These are phyloP conservation scores for Yarrowia sp. DNA, from an alignment of 805 yeast species.

Conservation along the genomic window DNA sequence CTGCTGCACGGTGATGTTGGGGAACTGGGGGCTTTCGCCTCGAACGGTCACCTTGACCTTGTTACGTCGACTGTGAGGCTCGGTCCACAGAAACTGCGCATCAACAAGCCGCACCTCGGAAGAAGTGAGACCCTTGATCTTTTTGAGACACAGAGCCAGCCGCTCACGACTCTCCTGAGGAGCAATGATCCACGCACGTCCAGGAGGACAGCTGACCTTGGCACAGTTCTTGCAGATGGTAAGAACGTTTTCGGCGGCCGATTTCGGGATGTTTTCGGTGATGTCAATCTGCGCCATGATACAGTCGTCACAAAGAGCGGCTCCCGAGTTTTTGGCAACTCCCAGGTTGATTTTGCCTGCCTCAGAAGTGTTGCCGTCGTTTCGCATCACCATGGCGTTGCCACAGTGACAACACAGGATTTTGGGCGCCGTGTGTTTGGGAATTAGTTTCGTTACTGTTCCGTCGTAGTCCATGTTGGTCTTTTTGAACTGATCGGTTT, in stretches of 20 bases:
- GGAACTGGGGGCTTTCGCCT: conserved; percentile 82
- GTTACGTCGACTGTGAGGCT: conserved; percentile 96
- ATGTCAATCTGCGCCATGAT: conserved; percentile 89
- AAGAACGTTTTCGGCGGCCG: conserved; percentile 63
- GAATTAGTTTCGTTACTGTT: conserved; percentile 45
- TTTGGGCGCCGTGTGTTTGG: conserved; percentile 64
- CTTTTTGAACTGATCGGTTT: neutral
- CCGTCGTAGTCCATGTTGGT: conserved; percentile 12
- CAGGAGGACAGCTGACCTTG: conserved; percentile 89
- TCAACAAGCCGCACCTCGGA: conserved; percentile 86
- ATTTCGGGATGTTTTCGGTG: conserved; percentile 88
- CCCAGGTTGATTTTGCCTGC: conserved; percentile 36
- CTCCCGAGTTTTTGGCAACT: conserved; percentile 71
- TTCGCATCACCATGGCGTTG: conserved; percentile 74
- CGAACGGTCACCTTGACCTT: conserved; percentile 91
- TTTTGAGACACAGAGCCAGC: conserved; percentile 82
- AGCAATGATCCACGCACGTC: conserved; percentile 81
- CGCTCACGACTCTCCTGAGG: conserved; percentile 89
- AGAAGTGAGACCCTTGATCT: conserved; percentile 71
- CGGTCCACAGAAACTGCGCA: conserved; percentile 98
- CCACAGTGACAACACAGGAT: conserved; percentile 97
- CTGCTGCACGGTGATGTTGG: conserved; percentile 91
- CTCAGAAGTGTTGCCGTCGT: neutral
- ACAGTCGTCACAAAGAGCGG: conserved; percentile 96
- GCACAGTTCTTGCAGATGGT: conserved; percentile 97